A percentile compares a stretch with the other conserved stretches of the same genome.
phyloP scores from a whole-genome alignment of 1,139 yeast genomes.

The Suhomyces bokatorum region DNA sequence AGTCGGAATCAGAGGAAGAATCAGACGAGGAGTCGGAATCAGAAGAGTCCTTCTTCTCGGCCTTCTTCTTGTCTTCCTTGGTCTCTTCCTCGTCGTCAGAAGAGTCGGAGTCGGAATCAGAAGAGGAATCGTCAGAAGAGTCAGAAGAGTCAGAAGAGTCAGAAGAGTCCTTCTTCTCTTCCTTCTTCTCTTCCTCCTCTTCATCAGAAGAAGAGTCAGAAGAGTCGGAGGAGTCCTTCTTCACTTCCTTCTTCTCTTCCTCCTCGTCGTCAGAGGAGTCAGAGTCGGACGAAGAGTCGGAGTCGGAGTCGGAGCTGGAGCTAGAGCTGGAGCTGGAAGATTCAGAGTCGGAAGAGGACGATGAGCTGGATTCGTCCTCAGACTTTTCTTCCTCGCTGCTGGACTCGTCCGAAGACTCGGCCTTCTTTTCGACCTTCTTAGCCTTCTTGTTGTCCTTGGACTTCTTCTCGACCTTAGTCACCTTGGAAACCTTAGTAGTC shows the following conservation, averaged over 20 bases:
- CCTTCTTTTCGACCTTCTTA: slow-evolving; percentile 22
- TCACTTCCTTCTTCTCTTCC: neutral
- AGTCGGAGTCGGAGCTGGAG: neutral
- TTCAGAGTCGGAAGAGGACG: slow-evolving; percentile 22
- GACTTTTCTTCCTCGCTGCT: slow-evolving; percentile 13
- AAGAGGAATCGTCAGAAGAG: slow-evolving; percentile 12
- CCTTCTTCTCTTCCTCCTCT: slow-evolving; percentile 17
- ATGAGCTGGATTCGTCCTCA: slow-evolving; percentile 27
- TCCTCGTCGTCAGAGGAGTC: slow-evolving; percentile 11
- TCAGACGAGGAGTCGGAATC: slow-evolving; percentile 6
- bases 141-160: slow-evolving; percentile 22
- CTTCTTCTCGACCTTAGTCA: slow-evolving; percentile 15
- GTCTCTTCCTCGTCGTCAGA: slow-evolving; percentile 19
- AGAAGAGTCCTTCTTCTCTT: slow-evolving; percentile 21
- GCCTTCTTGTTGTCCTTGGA: slow-evolving; percentile 14
- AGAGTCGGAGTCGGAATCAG: slow-evolving; percentile 30
- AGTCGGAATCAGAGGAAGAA: slow-evolving; percentile 20
- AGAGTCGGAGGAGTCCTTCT: slow-evolving; percentile 14
- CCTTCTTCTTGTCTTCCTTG: slow-evolving; percentile 19
- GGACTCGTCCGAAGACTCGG: slow-evolving; percentile 23
- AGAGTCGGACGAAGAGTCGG: neutral
- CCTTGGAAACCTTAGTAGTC: slow-evolving; percentile 23
- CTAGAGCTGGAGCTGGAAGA: slow-evolving; percentile 10
- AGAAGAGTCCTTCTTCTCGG: slow-evolving; percentile 16
- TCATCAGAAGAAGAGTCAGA: slow-evolving; percentile 19